Evolutionary conservation across 345 rosid species (phyloP), one percentile per base, ranked within the genome.

Genomic region (Laguncularia racemosa): DNA sequence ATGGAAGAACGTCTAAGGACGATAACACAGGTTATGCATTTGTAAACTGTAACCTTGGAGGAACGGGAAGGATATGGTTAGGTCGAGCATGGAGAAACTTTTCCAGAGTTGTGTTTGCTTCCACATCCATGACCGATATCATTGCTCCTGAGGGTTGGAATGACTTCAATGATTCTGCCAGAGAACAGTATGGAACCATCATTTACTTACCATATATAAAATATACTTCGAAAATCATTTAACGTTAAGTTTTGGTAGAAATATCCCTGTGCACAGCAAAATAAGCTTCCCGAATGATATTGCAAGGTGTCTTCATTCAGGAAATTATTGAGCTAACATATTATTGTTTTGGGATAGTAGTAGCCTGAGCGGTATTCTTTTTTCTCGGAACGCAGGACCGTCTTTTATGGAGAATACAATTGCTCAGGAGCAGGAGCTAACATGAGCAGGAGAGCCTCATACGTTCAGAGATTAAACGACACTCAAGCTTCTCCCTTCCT

Each of bases 61-160:
- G 95, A 8, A 80, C 85, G 0, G 97, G 97, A 14, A 76, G 95
- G 53, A 82, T 89, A 50, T 92, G 89, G 98, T 70, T 92, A 0
- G 98, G 97, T 4, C 82, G 99, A 49, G 99, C 97, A 0, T 89
- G 99, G 99, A 59, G 86, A 44, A 91, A 95, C 0, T 89, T 78
- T 60, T 86, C 97, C 13, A 82, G 93, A 14, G 97, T 89, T 12
- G 64, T 92, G 6, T 89, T 89, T 3, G 80, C 78, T 2, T 68
- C 53, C 44, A 74, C 93, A 2, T 55, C 71, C 55, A 84, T 92
- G 91, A 70, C 97, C 0, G 88, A 92, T 52, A 85, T 86, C 43
- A 79, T 89, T 0, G 87, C 97, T 1, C 78, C 96, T 0, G 91
- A 89, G 67, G 99, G 99, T 6, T 89, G 99, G 97, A 89, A 80